These are phyloP conservation scores for Chrysanthemum lavandulifolium DNA, from an alignment of 129 eudicot genomes.

Conservation along the genomic window DNA sequence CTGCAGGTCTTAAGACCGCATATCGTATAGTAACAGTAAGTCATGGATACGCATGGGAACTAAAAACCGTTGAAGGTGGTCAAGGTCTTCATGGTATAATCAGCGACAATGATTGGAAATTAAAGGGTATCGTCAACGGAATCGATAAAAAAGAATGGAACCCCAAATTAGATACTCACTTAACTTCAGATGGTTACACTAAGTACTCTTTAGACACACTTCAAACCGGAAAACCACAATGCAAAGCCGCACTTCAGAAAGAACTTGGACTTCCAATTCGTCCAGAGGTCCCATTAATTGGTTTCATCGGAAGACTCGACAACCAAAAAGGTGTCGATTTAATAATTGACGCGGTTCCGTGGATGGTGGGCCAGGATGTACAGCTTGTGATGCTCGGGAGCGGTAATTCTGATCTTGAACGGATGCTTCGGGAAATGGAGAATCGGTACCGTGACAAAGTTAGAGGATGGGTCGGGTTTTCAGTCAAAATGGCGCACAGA, in stretches of 20 bases:
- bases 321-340: slow-evolving; percentile 90
- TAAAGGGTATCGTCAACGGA: slow-evolving; percentile 86
- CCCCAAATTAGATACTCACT: slow-evolving; percentile 62
- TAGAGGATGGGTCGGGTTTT: slow-evolving; percentile 81
- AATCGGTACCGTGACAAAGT: slow-evolving; percentile 26
- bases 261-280: slow-evolving; percentile 84
- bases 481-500: slow-evolving; percentile 79
- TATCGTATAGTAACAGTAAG: slow-evolving; percentile 91
- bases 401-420: slow-evolving; percentile 79
- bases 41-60: slow-evolving; percentile 92
- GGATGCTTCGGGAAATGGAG: slow-evolving; percentile 69
- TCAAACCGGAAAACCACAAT: slow-evolving; percentile 65
- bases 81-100: slow-evolving; percentile 84
- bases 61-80: slow-evolving; percentile 88
- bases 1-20: slow-evolving; percentile 85
- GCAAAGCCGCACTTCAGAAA: slow-evolving; percentile 84
- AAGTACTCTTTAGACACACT: slow-evolving; percentile 78
- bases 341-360: slow-evolving; percentile 77
- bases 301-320: slow-evolving; percentile 91
- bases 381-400: slow-evolving; percentile 91
- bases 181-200: slow-evolving; percentile 74
- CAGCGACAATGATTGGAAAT: slow-evolving; percentile 86
- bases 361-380: slow-evolving; percentile 89
- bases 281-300: slow-evolving; percentile 66
- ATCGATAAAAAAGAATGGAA: slow-evolving; percentile 88